Conservation (phyloP, 768 basidiomycete species). For the Tricholoma terreum region DNA sequence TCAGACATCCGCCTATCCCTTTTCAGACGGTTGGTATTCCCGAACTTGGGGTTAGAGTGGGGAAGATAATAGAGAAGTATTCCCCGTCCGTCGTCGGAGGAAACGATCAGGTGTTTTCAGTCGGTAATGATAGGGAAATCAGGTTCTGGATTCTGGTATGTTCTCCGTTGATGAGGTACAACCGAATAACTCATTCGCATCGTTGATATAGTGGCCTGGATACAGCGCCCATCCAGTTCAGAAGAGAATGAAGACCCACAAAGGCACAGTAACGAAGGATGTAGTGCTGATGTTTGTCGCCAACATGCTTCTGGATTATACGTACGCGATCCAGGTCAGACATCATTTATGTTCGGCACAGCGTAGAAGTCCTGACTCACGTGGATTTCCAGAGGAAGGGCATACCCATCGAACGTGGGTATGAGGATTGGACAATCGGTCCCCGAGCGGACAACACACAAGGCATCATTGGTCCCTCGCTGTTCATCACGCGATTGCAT, state of each 20-base stretch:
- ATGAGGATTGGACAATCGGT: constrained; percentile 36
- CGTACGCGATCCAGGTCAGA: constrained; percentile 29
- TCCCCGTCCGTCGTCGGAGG: constrained; percentile 17
- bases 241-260: constrained; percentile 35
- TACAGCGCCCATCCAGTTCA: constrained; percentile 36
- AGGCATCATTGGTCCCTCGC: constrained; percentile 26
- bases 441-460: constrained; percentile 11
- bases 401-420: constrained; percentile 30
- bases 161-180: background rate
- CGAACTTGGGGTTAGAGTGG: constrained; percentile 28
- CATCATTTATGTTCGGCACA: background rate
- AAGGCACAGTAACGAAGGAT: constrained; percentile 28
- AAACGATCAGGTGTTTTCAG: constrained; percentile 19
- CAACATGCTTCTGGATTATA: constrained; percentile 28
- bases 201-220: constrained; percentile 44
- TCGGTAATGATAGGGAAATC: constrained; percentile 24
- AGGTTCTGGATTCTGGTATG: constrained; percentile 35
- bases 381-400: constrained; percentile 19
- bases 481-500: constrained; percentile 36
- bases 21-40: constrained; percentile 29
- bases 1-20: constrained; percentile 23
- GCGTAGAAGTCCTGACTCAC: background rate
- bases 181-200: background rate
- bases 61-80: constrained; percentile 21
- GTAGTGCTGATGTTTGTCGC: constrained; percentile 30